Evolutionary conservation across 768 basidiomycete species (phyloP), one percentile per base, ranked within the genome.

Genomic region (Serpula lacrymans): DNA sequence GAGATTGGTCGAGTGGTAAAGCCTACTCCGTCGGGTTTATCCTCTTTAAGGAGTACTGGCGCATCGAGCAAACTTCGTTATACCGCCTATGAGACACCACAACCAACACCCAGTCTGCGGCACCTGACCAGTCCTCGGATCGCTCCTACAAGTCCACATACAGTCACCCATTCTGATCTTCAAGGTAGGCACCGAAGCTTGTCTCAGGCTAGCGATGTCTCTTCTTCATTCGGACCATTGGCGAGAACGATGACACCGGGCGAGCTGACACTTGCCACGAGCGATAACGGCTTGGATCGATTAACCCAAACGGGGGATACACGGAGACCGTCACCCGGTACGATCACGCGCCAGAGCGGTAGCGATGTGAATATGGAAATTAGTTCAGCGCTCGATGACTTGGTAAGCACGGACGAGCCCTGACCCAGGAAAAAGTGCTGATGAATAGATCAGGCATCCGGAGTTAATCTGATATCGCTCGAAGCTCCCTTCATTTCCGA

Each of bases 401-500:
- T n/a, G n/a, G n/a, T n/a, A n/a, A n/a, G n/a, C n/a, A n/a, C n/a
- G n/a, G n/a, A n/a, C n/a, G n/a, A n/a, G n/a, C n/a, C n/a, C n/a
- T n/a, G n/a, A n/a, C n/a, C n/a, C n/a, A n/a, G n/a, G n/a, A n/a
- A n/a, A n/a, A n/a, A n/a, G n/a, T n/a, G n/a, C n/a, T n/a, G 40
- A 26, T 16, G 18, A 27, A n/a, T 25, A 11, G 11, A 39, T 22
- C 30, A 74, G 70, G 50, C 53, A 8, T 60, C 60, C 17, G 55
- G 58, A 13, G 52, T 59, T 14, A 84, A 89, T 62, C 74, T 90
- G 34, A 88, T 90, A 46, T 68, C 78, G 7, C 73, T 91, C 27
- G 86, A 90, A 56, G 78, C 82, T 2, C 83, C 86, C 3, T 82
- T 82, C 62, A 63, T 77, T 30, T 55, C 69, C 6, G 80, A 82